Base-by-base conservation (phyloP, 208 protist genomes). In the Trypanosoma cruzi region DNA sequence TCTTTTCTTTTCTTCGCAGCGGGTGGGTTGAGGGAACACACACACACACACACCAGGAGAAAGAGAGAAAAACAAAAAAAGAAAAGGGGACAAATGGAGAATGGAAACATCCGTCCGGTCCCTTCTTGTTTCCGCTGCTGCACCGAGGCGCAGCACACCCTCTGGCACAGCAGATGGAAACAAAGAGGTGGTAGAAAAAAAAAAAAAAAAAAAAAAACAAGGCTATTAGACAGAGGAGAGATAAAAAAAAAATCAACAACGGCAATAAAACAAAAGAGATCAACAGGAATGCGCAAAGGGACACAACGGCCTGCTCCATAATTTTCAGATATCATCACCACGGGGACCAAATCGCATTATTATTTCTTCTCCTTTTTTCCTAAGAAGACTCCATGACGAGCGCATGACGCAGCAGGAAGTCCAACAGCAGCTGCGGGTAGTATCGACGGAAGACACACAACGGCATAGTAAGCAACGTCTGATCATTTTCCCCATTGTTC, bases 401-500 rank as follows among this genome's bases (percentile, higher is more conserved):
- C 13, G 83, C 73, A 64, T 86, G 75, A 46, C 73, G 49, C 1
- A 95, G 80, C 42, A 95, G 54, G 56, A 85, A 95, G 62, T 90
- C 85, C n/a, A 95, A 66, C 50, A 95, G 80, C 40, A 88, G 53
- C 73, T 95, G 89, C 20, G 89, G 86, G 68, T 87, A 93, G 1
- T 75, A 78, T 0, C 76, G 66, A 22, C 89, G 86, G 46, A 95
- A 93, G 18, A 95, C 78, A 10, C 86, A 89, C 11, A 95, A 70
- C 11, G 89, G 89, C 83, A 95, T 90, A 4, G 77, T 61, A 20
- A 77, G 55, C 29, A 89, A 40, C 44, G 36, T 46, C 31, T 58
- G 53, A 7, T 64, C 31, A 1, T 52, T 6, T 34, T 20, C 34
- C 29, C 24, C 62, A 29, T 49, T 56, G 2, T 32, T 42, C 10